phyloP scores from a whole-genome alignment of 192 early-diverging fungal genomes.

The Podila epigama region DNA sequence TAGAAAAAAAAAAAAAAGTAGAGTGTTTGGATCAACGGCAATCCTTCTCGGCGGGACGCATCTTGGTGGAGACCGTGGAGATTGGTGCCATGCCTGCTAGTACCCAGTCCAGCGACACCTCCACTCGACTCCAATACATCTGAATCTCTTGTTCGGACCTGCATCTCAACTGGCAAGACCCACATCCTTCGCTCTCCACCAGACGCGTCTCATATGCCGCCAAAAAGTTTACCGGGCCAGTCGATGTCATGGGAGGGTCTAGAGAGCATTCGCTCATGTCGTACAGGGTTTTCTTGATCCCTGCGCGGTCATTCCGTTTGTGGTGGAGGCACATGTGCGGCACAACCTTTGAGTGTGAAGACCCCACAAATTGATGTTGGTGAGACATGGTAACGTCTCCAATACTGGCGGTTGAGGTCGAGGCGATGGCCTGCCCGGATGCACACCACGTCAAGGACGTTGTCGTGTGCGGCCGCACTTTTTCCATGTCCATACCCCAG shows the following conservation, averaged over 20 bases:
- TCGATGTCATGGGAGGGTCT: background rate
- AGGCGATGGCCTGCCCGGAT: no score
- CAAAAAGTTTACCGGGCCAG: background rate
- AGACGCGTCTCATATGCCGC: background rate
- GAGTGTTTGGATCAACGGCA: background rate
- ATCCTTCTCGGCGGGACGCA: background rate
- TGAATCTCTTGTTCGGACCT: background rate
- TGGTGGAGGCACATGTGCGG: background rate
- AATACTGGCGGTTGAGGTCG: background rate
- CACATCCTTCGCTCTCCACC: background rate
- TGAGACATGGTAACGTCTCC: background rate
- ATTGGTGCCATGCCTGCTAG: background rate
- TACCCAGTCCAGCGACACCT: background rate
- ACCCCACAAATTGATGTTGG: no score
- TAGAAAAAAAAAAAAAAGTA: background rate
- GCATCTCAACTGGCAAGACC: background rate
- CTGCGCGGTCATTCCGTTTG: background rate
- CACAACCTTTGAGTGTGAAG: no score
- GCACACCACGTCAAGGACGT: background rate
- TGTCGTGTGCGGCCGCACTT: background rate
- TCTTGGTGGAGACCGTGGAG: background rate
- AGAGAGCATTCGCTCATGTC: constrained; percentile 2
- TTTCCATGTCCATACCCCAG: background rate
- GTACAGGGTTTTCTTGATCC: background rate
- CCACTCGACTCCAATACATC: background rate